Percentiles rank a stretch among this genome's conserved stretches.
phyloP scores from a whole-genome alignment of 768 basidiomycete genomes.

The Suillus hirtellus region DNA sequence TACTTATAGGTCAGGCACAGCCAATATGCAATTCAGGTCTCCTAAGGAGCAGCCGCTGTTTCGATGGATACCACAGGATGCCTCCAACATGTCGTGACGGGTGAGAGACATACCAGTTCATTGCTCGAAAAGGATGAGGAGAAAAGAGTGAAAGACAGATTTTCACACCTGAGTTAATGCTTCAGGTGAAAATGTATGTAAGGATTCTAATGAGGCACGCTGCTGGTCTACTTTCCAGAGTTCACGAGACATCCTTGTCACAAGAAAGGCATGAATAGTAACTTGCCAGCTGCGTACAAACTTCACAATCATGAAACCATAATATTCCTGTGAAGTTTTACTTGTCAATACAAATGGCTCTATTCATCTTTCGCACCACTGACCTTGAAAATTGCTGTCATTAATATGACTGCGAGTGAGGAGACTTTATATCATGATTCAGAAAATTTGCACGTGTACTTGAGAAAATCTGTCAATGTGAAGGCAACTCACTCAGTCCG shows the following conservation, averaged over 20 bases:
- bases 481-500: background rate
- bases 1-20: background rate
- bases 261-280: conserved; percentile 3
- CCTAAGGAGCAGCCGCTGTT: background rate
- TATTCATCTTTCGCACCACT: background rate
- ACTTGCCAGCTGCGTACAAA: conserved; percentile 7
- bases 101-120: background rate
- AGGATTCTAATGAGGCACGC: background rate
- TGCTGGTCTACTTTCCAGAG: conserved; percentile 1
- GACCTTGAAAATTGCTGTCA: background rate
- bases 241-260: conserved; percentile 2
- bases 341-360: background rate
- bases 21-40: background rate
- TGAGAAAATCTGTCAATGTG: background rate
- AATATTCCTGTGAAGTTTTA: background rate
- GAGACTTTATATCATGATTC: background rate
- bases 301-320: conserved; percentile 5
- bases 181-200: background rate
- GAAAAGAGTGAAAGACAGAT: background rate
- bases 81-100: background rate
- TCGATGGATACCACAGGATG: background rate
- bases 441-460: background rate
- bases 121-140: background rate
- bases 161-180: background rate
- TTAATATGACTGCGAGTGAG: background rate